Conservation (phyloP, 768 basidiomycete species). For the Psilocybe azurescens region DNA sequence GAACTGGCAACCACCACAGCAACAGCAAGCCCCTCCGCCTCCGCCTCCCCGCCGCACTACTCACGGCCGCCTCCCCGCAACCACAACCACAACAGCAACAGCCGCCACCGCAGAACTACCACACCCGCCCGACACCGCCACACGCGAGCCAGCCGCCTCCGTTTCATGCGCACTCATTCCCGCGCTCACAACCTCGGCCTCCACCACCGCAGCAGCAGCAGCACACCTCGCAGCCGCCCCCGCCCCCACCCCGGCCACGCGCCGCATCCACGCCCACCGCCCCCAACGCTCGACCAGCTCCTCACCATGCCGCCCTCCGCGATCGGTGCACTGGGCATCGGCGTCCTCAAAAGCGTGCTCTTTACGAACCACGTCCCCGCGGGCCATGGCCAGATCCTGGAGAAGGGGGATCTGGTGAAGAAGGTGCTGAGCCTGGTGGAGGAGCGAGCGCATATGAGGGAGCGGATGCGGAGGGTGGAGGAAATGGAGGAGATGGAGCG, state of each 20-base stretch:
- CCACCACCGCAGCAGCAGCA: slow-evolving; percentile 23
- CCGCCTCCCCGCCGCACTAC: slow-evolving; percentile 14
- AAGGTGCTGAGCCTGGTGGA: slow-evolving; percentile 71
- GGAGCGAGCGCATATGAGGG: slow-evolving; percentile 64
- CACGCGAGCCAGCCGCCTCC: too few relatives aligned
- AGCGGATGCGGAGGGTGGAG: slow-evolving; percentile 48
- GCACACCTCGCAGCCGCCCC: slow-evolving; percentile 21
- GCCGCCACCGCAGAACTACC: too few relatives aligned
- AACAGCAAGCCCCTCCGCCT: slow-evolving; percentile 15
- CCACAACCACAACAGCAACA: too few relatives aligned
- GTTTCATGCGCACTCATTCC: background rate
- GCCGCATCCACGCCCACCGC: slow-evolving; percentile 47
- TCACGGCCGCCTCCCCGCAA: slow-evolving; percentile 22
- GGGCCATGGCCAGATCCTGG: slow-evolving; percentile 76
- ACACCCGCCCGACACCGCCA: slow-evolving; percentile 25
- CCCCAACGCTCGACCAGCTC: slow-evolving; percentile 73
- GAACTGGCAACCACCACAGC: too few relatives aligned
- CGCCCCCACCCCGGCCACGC: slow-evolving; percentile 45
- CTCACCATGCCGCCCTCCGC: slow-evolving; percentile 62
- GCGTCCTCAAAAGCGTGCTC: slow-evolving; percentile 77
- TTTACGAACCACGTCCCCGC: slow-evolving; percentile 85
- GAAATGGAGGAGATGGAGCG: slow-evolving; percentile 50
- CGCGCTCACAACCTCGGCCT: background rate
- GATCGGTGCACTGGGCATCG: slow-evolving; percentile 67
- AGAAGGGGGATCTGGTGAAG: slow-evolving; percentile 83